Evolutionary conservation across 129 eudicot species (phyloP).

Genomic region (Gnaphalium uliginosum): DNA sequence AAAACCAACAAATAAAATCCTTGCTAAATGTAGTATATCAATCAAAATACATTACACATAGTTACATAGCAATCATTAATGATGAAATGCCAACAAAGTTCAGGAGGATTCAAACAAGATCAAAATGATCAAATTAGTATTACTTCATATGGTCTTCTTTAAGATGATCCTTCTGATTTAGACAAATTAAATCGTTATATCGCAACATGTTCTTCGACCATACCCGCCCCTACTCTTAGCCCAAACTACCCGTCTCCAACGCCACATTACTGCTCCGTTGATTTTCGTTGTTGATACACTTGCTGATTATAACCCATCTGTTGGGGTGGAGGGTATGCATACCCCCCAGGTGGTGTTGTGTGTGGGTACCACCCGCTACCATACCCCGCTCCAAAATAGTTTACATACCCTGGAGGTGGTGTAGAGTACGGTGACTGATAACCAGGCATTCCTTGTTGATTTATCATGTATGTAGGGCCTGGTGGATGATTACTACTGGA

Average conservation of each 20-base stretch:
- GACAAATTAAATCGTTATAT: neutral
- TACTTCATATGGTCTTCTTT: neutral
- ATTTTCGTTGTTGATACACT: slow-evolving; percentile 11
- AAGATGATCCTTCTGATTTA: neutral
- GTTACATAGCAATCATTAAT: neutral
- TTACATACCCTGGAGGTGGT: slow-evolving; percentile 17
- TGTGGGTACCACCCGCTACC: slow-evolving; percentile 38
- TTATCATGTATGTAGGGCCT: neutral
- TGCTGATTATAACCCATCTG: slow-evolving; percentile 31
- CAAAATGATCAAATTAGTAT: neutral
- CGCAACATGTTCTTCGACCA: neutral
- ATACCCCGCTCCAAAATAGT: slow-evolving; percentile 21
- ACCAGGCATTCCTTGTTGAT: slow-evolving; percentile 24
- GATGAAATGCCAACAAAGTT: neutral
- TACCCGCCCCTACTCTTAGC: neutral
- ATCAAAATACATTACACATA: neutral
- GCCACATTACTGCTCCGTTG: slow-evolving; percentile 12
- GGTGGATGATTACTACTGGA: slow-evolving; percentile 21
- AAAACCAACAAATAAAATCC: neutral
- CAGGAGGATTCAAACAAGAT: neutral
- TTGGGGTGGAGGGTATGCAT: slow-evolving; percentile 29
- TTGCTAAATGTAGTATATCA: neutral
- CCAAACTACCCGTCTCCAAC: neutral
- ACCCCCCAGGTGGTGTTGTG: slow-evolving; percentile 19
- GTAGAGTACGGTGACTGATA: slow-evolving; percentile 15